These are phyloP conservation scores for Aspergillus sergii DNA, from an alignment of 2,329 filamentous ascomycete species.

Conservation along the genomic window DNA sequence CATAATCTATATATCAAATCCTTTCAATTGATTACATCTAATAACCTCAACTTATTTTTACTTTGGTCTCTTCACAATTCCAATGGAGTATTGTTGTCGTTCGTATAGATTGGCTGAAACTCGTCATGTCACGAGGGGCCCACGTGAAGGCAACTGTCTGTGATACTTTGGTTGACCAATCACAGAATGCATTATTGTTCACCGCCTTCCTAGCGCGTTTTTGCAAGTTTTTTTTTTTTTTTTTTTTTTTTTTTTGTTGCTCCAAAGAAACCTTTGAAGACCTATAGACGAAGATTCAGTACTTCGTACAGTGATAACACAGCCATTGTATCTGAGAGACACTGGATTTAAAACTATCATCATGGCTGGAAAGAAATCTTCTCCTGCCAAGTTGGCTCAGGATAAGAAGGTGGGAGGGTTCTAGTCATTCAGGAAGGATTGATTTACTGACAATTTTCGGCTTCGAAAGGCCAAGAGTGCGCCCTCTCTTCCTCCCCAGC, in stretches of 20 bases:
- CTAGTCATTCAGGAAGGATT: not conserved
- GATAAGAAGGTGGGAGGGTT: slow-evolving; percentile 23
- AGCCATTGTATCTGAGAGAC: slow-evolving; percentile 5
- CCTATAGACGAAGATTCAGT: not conserved
- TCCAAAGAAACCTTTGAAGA: slow-evolving; percentile 6
- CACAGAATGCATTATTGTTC: not conserved
- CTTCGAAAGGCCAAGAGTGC: slow-evolving; percentile 27
- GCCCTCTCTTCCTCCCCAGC: slow-evolving; percentile 56
- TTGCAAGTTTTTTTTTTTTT: slow-evolving; percentile 27
- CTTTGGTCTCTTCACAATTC: not conserved
- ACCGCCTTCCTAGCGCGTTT: slow-evolving; percentile 31
- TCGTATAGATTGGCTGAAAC: not conserved
- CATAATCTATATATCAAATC: not conserved
- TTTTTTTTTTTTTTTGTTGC: slow-evolving; percentile 20
- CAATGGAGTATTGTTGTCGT: not conserved
- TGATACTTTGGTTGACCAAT: slow-evolving; percentile 24
- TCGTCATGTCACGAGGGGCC: slow-evolving; percentile 18
- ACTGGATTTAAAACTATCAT: slow-evolving; percentile 9
- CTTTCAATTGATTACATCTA: not conserved
- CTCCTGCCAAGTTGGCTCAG: slow-evolving; percentile 26
- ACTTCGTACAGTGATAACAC: not conserved
- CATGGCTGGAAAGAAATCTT: slow-evolving; percentile 33
- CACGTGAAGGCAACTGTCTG: slow-evolving; percentile 13
- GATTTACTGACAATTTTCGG: slow-evolving; percentile 1
- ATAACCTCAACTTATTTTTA: not conserved